These are phyloP conservation scores for Conoideocrella luteorostrata DNA, from an alignment of 2,329 filamentous ascomycete genomes.

Conservation along the genomic window DNA sequence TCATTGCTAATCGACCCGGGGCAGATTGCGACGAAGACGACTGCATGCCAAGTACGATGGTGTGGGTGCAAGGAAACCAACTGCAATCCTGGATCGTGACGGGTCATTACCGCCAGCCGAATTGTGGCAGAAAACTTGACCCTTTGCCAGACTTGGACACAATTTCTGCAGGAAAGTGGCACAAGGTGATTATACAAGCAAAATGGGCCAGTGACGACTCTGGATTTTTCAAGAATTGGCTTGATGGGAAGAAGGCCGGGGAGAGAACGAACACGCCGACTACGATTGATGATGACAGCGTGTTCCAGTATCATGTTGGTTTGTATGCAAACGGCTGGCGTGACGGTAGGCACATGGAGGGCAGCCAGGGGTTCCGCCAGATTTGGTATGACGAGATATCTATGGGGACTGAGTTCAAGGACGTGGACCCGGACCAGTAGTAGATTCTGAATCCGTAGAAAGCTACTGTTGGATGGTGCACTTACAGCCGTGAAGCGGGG, in stretches of 20 bases:
- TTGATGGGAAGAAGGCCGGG: slow-evolving; percentile 38
- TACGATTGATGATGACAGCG: slow-evolving; percentile 32
- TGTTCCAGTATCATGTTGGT: slow-evolving; percentile 40
- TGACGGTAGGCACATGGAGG: slow-evolving; percentile 33
- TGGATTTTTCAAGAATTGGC: slow-evolving; percentile 41
- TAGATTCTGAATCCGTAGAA: too few relatives aligned
- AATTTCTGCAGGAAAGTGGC: slow-evolving; percentile 38
- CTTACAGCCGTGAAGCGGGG: too few relatives aligned
- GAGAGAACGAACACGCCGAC: slow-evolving; percentile 34
- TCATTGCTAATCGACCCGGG: slow-evolving; percentile 42
- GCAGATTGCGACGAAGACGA: slow-evolving; percentile 34
- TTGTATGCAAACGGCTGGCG: slow-evolving; percentile 32
- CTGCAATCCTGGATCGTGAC: slow-evolving; percentile 32
- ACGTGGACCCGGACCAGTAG: slow-evolving; percentile 16
- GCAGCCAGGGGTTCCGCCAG: slow-evolving; percentile 35
- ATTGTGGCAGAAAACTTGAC: slow-evolving; percentile 18
- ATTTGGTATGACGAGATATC: slow-evolving; percentile 46
- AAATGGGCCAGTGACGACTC: slow-evolving; percentile 37
- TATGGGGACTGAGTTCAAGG: slow-evolving; percentile 29
- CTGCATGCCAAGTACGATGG: slow-evolving; percentile 43
- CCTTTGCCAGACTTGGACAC: slow-evolving; percentile 24
- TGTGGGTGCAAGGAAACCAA: slow-evolving; percentile 38
- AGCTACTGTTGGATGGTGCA: too few relatives aligned
- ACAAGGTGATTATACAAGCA: slow-evolving; percentile 38
- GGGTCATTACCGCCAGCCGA: slow-evolving; percentile 19